Evolutionary conservation across 495 filamentous ascomycete genomes (phyloP).

Genomic region (Penicillium flavigenum): DNA sequence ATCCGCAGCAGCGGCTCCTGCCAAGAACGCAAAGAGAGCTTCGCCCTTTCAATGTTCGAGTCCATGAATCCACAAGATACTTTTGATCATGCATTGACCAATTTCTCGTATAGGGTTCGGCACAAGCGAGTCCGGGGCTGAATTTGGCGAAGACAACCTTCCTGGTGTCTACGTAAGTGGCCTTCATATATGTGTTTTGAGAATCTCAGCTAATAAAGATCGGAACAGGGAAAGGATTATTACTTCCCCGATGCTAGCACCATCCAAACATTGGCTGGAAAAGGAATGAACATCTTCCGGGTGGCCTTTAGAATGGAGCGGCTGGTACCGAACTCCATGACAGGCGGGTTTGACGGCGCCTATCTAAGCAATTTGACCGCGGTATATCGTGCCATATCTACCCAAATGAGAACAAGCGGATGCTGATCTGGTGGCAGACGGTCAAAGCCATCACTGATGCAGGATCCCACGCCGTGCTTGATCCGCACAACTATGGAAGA

Average conservation of each 20-base stretch:
- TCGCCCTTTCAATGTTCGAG: slow-evolving; percentile 27
- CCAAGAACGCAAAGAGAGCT: slow-evolving; percentile 24
- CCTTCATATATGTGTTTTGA: background rate
- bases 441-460: slow-evolving; percentile 59
- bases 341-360: slow-evolving; percentile 36
- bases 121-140: slow-evolving; percentile 29
- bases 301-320: slow-evolving; percentile 70
- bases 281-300: slow-evolving; percentile 70
- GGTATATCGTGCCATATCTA: slow-evolving; percentile 28
- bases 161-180: slow-evolving; percentile 27
- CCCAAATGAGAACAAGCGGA: background rate
- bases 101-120: slow-evolving; percentile 28
- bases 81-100: background rate
- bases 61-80: background rate
- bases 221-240: slow-evolving; percentile 51
- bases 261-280: slow-evolving; percentile 55
- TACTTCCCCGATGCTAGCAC: slow-evolving; percentile 55
- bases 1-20: slow-evolving; percentile 28
- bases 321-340: slow-evolving; percentile 52
- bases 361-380: slow-evolving; percentile 43
- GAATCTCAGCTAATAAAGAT: slow-evolving; percentile 26
- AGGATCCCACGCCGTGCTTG: slow-evolving; percentile 63
- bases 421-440: slow-evolving; percentile 37
- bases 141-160: slow-evolving; percentile 25
- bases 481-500: slow-evolving; percentile 69